Percentiles rank a stretch among this genome's conserved stretches.
Evolutionary conservation across 2,329 filamentous ascomycete species (phyloP).

Genomic region (Cercospora berteroae): DNA sequence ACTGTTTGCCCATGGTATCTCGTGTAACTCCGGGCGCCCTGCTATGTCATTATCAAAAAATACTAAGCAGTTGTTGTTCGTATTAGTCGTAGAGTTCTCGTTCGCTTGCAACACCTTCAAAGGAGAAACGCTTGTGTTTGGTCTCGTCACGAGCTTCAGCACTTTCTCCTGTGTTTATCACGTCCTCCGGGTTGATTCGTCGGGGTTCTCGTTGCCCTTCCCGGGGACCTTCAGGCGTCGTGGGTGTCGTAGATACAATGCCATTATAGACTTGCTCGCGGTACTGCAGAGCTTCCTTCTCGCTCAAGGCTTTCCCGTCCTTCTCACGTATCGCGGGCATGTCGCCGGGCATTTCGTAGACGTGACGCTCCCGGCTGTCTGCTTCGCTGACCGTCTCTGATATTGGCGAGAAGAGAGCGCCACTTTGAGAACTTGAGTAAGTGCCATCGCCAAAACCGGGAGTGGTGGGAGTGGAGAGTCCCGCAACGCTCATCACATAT

Average conservation of each 20-base stretch:
- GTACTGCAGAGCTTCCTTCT: conserved; percentile 50
- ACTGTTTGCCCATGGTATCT: conserved; percentile 3
- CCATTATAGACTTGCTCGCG: conserved; percentile 50
- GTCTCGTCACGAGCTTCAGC: conserved; percentile 17
- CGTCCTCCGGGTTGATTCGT: conserved; percentile 28
- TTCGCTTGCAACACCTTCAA: conserved; percentile 23
- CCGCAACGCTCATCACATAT: conserved; percentile 19
- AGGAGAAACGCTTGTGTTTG: conserved; percentile 27
- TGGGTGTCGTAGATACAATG: conserved; percentile 34
- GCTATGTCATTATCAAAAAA: background rate
- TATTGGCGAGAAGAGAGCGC: conserved; percentile 27
- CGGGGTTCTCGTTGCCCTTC: conserved; percentile 22
- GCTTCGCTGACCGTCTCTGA: conserved; percentile 29
- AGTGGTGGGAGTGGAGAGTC: conserved; percentile 20
- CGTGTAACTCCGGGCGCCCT: conserved; percentile 1
- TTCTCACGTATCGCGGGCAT: conserved; percentile 55
- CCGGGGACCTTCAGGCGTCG: conserved; percentile 11
- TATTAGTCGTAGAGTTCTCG: conserved; percentile 14
- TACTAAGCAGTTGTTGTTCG: conserved; percentile 3
- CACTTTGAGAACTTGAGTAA: conserved; percentile 27
- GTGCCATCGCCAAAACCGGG: conserved; percentile 31
- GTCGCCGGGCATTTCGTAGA: conserved; percentile 56
- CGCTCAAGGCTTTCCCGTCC: conserved; percentile 46
- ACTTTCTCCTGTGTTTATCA: conserved; percentile 20
- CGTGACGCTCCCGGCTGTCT: conserved; percentile 29